Conservation (phyloP, 805 yeast genomes). For the Lipomyces yamadae region DNA sequence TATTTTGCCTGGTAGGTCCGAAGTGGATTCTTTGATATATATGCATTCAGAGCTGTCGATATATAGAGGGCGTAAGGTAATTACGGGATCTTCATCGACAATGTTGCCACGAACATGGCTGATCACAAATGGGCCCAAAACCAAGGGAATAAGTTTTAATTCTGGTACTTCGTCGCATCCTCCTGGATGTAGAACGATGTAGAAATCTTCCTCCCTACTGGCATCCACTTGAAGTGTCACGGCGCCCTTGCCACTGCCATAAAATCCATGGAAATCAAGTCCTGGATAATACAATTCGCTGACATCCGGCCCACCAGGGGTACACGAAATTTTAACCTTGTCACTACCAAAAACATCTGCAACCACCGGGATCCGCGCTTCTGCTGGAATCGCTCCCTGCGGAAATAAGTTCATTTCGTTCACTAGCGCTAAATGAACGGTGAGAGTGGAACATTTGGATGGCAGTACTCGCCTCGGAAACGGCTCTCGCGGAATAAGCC, state of each 20-base stretch:
- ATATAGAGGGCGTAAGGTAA: slow-evolving; percentile 20
- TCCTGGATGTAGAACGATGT: not conserved
- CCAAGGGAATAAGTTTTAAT: slow-evolving; percentile 21
- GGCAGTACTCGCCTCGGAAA: slow-evolving; percentile 16
- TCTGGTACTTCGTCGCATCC: not conserved
- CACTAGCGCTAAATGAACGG: slow-evolving; percentile 29
- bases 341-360: not conserved
- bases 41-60: slow-evolving; percentile 4
- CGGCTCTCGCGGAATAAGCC: slow-evolving; percentile 25
- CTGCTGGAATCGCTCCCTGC: slow-evolving; percentile 10
- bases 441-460: not conserved
- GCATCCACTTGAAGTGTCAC: slow-evolving; percentile 7
- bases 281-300: slow-evolving; percentile 24
- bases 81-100: not conserved
- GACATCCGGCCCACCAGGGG: not conserved
- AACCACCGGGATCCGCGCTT: slow-evolving; percentile 4
- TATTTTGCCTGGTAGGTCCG: slow-evolving; percentile 35
- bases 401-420: slow-evolving; percentile 36
- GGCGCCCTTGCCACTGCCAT: slow-evolving; percentile 26
- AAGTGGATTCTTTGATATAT: slow-evolving; percentile 23
- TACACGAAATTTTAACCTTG: not conserved
- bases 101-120: not conserved
- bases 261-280: slow-evolving; percentile 18
- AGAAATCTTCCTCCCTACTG: slow-evolving; percentile 12
- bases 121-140: slow-evolving; percentile 26